Base-by-base conservation (phyloP, 2,329 filamentous ascomycete genomes). In the Exophiala aquamarina region DNA sequence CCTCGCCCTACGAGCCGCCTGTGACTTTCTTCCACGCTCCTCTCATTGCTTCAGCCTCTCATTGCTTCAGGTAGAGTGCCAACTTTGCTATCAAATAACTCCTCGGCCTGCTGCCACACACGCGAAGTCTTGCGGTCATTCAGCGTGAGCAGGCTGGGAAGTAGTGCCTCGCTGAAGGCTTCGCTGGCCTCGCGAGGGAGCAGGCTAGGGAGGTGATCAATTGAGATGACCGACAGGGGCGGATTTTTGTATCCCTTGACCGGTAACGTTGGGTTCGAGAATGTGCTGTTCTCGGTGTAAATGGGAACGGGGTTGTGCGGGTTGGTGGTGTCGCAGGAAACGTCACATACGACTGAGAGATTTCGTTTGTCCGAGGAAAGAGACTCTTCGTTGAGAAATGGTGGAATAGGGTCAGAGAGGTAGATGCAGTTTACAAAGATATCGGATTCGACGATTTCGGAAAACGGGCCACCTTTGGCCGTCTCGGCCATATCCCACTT, bases 351-450 rank as follows among this genome's bases (percentile, higher is more conserved):
- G 35, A 94, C 87, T 44, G 80, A 82, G 44, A 96, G 79, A 63
- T 83, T 86, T 65, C 92, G 84, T 60, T 77, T 77, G 3, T 85
- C 74, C 32, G 76, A 72, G 55, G 83, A 76, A 45, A 95, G 80
- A 42, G 79, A 83, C 58, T 87, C 79, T 51, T 76, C 64, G 68
- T 87, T 83, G 63, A 95, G 79, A 65, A 96, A 96, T 26, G 86
- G 86, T 19, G 88, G 86, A 58, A 93, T 91, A 65, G 84, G 81
- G 59, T 82, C 75, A 52, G 77, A 82, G 33, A 96, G 82, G 72
- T 95, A 95, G 66, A 95, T 92, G 78, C 86, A 90, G 75, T 93
- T 94, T 67, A 93, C 77, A 65, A 90, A 89, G 63, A 89, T 84
- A 61, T 88, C 83, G 51, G 74, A 60, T 68, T 89, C 79, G 37